Conservation (phyloP, 23 red algal genomes). For the Cyanidium caldarium region DNA sequence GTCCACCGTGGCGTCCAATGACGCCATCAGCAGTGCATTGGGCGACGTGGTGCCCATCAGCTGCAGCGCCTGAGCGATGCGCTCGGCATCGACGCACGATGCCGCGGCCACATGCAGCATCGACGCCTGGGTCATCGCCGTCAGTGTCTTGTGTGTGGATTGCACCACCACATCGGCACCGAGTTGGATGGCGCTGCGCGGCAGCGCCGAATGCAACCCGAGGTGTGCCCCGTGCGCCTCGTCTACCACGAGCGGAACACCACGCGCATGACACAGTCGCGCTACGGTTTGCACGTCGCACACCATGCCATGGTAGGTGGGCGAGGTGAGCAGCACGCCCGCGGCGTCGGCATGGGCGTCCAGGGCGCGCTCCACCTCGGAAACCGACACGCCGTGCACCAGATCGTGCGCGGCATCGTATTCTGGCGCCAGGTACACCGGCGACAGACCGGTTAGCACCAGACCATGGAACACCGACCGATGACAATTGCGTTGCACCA, state of each 20-base stretch:
- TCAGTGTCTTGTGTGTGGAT: constrained; percentile 66
- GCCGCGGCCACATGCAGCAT: constrained; percentile 67
- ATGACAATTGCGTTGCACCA: constrained; percentile 76
- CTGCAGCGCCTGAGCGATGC: constrained; percentile 22
- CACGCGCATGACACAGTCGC: constrained; percentile 12
- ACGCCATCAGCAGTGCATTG: constrained; percentile 49
- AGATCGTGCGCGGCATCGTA: constrained; percentile 20
- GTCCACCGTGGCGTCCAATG: constrained; percentile 51
- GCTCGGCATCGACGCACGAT: constrained; percentile 1
- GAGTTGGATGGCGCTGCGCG: constrained; percentile 13
- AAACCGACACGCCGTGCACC: background rate
- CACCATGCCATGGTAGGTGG: constrained; percentile 73
- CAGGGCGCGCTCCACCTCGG: background rate
- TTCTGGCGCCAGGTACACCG: constrained; percentile 45
- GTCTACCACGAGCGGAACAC: constrained; percentile 53
- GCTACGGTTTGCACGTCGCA: constrained; percentile 40
- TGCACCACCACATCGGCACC: constrained; percentile 86
- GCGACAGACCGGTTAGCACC: constrained; percentile 44
- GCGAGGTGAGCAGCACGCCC: constrained; percentile 66
- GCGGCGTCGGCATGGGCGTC: constrained; percentile 23
- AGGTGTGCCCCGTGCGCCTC: constrained; percentile 92
- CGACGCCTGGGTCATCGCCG: constrained; percentile 56
- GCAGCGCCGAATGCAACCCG: constrained; percentile 33
- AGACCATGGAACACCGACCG: constrained; percentile 60
- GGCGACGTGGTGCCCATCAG: constrained; percentile 67